Conservation (phyloP, 1,139 yeast genomes). For the Pichia cactophila region DNA sequence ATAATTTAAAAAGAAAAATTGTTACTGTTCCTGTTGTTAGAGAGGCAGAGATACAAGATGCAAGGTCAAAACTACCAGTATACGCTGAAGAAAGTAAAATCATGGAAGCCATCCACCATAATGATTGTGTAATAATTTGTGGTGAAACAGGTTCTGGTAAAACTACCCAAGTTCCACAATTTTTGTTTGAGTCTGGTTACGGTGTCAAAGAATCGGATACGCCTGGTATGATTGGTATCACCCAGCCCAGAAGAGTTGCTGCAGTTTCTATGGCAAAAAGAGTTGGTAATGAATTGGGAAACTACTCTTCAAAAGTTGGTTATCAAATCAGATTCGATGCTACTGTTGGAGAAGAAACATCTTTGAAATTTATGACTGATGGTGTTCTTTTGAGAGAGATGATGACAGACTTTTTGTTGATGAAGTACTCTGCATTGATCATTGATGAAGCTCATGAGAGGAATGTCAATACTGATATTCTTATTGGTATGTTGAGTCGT, state of each 20-base stretch:
- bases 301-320: conserved; percentile 70
- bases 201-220: conserved; percentile 58
- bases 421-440: conserved; percentile 76
- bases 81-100: conserved; percentile 85
- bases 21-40: conserved; percentile 64
- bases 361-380: conserved; percentile 95
- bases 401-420: conserved; percentile 75
- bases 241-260: conserved; percentile 98
- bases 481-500: conserved; percentile 90
- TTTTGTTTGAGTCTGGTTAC: conserved; percentile 80
- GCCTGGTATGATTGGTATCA: conserved; percentile 91
- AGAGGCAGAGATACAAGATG: conserved; percentile 53
- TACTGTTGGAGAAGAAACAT: conserved; percentile 60
- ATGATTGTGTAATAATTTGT: conserved; percentile 84
- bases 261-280: conserved; percentile 96
- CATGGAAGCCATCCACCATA: conserved; percentile 93
- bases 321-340: conserved; percentile 90
- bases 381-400: conserved; percentile 92
- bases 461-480: conserved; percentile 88
- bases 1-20: conserved; percentile 50
- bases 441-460: conserved; percentile 99
- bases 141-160: conserved; percentile 91
- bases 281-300: conserved; percentile 76
- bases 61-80: conserved; percentile 74
- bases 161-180: conserved; percentile 73